Conservation (phyloP, 2,329 filamentous ascomycete species). For the Triangularia setosa region DNA sequence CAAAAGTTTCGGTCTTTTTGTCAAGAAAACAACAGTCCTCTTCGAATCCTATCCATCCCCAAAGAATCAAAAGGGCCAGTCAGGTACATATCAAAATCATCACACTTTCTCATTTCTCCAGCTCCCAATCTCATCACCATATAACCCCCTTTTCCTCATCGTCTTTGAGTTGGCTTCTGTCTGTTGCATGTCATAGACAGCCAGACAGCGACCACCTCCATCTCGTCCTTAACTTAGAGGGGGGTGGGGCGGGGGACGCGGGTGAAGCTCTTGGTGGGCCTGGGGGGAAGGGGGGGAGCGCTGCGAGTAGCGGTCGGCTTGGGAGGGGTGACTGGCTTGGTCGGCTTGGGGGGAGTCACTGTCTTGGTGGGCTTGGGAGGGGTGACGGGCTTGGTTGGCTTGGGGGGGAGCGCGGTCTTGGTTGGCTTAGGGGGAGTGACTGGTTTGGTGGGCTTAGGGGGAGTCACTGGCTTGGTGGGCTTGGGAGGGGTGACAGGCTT, state of each 20-base stretch:
- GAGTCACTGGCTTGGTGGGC: background rate
- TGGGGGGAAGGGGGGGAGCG: background rate
- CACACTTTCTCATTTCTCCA: no score
- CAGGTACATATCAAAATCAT: no score
- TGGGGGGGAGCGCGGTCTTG: background rate
- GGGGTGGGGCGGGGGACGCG: conserved; percentile 1
- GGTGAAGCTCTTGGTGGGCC: conserved; percentile 1
- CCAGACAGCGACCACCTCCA: no score
- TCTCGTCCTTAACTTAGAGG: background rate
- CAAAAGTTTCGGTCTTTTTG: no score
- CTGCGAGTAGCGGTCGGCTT: background rate
- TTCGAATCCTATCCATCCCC: no score
- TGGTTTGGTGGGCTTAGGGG: background rate
- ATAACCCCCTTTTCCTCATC: no score
- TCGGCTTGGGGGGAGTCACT: background rate
- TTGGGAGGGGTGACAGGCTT: conserved; percentile 4
- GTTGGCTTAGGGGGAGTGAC: background rate
- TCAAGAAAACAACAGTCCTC: no score
- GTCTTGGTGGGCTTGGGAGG: conserved; percentile 5
- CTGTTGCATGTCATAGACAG: no score
- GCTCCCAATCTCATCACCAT: no score
- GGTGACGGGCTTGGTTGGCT: background rate
- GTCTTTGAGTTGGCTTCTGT: no score
- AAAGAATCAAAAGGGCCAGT: background rate
- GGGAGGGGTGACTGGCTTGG: background rate